These are phyloP conservation scores for Oemleria cerasiformis DNA, from an alignment of 306 rosid genomes.

Conservation along the genomic window DNA sequence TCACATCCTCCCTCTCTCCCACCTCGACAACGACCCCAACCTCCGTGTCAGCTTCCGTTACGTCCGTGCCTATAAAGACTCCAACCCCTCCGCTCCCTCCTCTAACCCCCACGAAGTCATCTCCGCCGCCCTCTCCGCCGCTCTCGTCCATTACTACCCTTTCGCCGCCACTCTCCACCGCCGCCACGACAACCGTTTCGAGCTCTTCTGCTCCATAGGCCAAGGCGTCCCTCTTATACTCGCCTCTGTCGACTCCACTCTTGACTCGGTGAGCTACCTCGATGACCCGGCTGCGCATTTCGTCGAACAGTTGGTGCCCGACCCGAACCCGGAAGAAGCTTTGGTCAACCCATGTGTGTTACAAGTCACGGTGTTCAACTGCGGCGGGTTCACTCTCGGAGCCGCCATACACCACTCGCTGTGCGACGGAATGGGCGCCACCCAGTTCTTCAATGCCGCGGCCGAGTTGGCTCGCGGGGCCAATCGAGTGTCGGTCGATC, in stretches of 20 bases:
- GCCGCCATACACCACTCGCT: constrained; percentile 65
- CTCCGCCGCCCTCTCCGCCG: constrained; percentile 57
- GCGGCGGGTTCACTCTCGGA: constrained; percentile 82
- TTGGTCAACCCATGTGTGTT: constrained; percentile 57
- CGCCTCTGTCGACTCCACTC: constrained; percentile 50
- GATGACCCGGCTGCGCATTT: constrained; percentile 46
- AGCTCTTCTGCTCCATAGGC: constrained; percentile 47
- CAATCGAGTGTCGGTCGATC: constrained; percentile 24
- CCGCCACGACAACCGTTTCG: constrained; percentile 41
- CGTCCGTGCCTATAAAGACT: constrained; percentile 62
- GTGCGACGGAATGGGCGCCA: constrained; percentile 77
- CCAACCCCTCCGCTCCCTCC: constrained; percentile 7
- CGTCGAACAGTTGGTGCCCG: constrained; percentile 61
- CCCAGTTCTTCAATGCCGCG: constrained; percentile 57
- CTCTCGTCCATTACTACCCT: constrained; percentile 65
- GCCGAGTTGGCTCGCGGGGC: constrained; percentile 84
- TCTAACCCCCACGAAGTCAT: constrained; percentile 48
- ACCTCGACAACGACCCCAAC: constrained; percentile 76
- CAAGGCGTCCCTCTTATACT: constrained; percentile 57
- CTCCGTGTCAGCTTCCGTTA: constrained; percentile 72
- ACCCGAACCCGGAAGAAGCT: constrained; percentile 44
- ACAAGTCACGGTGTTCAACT: constrained; percentile 60
- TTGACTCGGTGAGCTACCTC: constrained; percentile 48
- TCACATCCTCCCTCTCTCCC: constrained; percentile 68
- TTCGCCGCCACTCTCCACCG: constrained; percentile 63